These are phyloP conservation scores for Solanum okadae DNA, from an alignment of 257 asterid species.

Conservation along the genomic window DNA sequence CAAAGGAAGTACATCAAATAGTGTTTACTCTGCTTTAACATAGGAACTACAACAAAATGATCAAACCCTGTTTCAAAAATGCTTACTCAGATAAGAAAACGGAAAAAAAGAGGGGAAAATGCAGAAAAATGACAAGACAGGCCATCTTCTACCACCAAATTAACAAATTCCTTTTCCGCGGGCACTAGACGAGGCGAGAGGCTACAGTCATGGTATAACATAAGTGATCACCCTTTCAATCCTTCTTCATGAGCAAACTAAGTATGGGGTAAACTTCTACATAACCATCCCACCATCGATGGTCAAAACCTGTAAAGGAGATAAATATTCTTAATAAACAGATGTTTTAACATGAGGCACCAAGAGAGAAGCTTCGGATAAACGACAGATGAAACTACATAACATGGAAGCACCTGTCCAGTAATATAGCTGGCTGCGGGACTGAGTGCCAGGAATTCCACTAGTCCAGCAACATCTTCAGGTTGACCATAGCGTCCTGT, in stretches of 20 bases:
- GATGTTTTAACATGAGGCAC: background rate
- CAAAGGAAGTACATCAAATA: background rate
- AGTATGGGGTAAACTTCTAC: conserved; percentile 20
- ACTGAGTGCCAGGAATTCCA: conserved; percentile 33
- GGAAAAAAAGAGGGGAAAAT: background rate
- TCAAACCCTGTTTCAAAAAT: background rate
- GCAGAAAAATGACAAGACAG: background rate
- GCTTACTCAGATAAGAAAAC: background rate
- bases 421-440: conserved; percentile 83
- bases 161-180: background rate
- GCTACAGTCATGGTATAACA: background rate
- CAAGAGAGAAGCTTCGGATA: background rate
- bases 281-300: conserved; percentile 98
- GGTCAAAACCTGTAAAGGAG: conserved; percentile 51
- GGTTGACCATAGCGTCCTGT: conserved; percentile 43
- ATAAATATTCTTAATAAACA: background rate
- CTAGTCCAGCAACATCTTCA: conserved; percentile 48
- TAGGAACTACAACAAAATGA: background rate
- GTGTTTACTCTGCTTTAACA: background rate
- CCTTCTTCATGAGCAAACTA: background rate
- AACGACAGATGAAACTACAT: background rate
- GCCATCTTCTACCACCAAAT: background rate
- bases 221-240: background rate
- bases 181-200: background rate
- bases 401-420: conserved; percentile 57